Evolutionary conservation across 2,329 filamentous ascomycete species (phyloP).

Genomic region (Penicillium polonicum): DNA sequence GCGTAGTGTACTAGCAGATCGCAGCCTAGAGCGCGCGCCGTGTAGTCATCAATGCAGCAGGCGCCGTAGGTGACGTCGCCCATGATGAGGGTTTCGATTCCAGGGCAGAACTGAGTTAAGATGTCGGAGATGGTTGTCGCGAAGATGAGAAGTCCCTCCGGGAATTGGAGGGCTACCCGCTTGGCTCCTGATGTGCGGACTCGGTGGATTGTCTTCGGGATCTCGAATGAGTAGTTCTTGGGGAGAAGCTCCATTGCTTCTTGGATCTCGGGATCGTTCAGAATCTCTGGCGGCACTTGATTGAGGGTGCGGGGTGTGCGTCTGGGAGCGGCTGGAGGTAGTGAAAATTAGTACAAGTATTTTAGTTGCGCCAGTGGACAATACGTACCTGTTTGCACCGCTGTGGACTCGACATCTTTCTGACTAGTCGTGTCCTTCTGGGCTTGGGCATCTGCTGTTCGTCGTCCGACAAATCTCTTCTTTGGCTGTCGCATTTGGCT

Average conservation of each 20-base stretch:
- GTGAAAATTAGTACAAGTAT: constrained; percentile 3
- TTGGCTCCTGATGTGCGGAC: constrained; percentile 77
- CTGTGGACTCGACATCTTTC: constrained; percentile 63
- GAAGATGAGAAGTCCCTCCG: constrained; percentile 90
- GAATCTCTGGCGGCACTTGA: constrained; percentile 82
- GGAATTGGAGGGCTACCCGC: constrained; percentile 92
- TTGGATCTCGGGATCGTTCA: constrained; percentile 81
- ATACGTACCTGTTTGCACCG: constrained; percentile 39
- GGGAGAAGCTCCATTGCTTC: constrained; percentile 84
- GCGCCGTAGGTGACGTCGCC: constrained; percentile 98
- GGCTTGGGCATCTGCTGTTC: constrained; percentile 59
- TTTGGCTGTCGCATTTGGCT: constrained; percentile 66
- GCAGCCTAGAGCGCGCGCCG: constrained; percentile 87
- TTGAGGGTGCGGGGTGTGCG: constrained; percentile 80
- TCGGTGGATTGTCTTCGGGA: constrained; percentile 95
- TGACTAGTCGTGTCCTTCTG: constrained; percentile 59
- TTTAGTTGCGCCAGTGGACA: not conserved
- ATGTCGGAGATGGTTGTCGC: constrained; percentile 98
- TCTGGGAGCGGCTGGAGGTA: constrained; percentile 63
- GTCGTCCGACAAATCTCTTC: constrained; percentile 86
- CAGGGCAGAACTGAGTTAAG: constrained; percentile 87
- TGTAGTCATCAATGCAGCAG: constrained; percentile 98
- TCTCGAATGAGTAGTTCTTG: constrained; percentile 97
- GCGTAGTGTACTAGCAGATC: constrained; percentile 96
- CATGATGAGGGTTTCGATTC: constrained; percentile 94